Conservation (phyloP, 1,284 basidiomycete genomes). For the Agaricales sp. region DNA sequence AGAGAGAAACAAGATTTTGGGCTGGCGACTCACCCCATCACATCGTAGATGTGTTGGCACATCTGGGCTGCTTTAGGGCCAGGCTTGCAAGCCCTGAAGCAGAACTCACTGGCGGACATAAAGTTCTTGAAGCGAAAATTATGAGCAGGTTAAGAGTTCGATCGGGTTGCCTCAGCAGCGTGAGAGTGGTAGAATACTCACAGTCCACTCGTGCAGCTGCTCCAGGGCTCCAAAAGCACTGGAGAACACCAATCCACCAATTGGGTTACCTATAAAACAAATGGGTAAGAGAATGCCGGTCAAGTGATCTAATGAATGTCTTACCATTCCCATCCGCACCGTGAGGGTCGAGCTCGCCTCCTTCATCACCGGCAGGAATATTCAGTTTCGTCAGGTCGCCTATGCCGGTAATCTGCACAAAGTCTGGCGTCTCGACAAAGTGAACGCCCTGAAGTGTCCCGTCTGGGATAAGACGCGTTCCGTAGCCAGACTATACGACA, state of each 20-base stretch:
- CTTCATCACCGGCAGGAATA: slow-evolving; percentile 15
- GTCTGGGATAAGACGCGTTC: slow-evolving; percentile 66
- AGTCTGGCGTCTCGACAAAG: slow-evolving; percentile 58
- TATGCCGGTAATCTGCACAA: slow-evolving; percentile 55
- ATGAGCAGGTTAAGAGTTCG: neutral
- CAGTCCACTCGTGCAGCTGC: slow-evolving; percentile 57
- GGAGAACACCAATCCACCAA: slow-evolving; percentile 66
- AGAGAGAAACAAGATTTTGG: slow-evolving; percentile 24
- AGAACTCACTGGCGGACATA: neutral
- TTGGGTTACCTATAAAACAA: slow-evolving; percentile 39
- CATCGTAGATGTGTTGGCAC: slow-evolving; percentile 61
- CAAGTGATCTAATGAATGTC: slow-evolving; percentile 3
- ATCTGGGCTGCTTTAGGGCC: slow-evolving; percentile 44
- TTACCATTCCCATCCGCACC: slow-evolving; percentile 46
- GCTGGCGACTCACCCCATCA: slow-evolving; percentile 24
- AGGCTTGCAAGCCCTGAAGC: slow-evolving; percentile 58
- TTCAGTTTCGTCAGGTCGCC: slow-evolving; percentile 4
- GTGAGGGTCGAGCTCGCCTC: slow-evolving; percentile 56
- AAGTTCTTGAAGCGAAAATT: neutral
- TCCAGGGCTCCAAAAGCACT: slow-evolving; percentile 51
- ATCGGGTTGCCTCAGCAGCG: neutral
- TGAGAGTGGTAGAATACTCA: too few relatives aligned
- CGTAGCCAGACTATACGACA: slow-evolving; percentile 38
- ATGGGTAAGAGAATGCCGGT: slow-evolving; percentile 5
- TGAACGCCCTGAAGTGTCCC: slow-evolving; percentile 68